Conservation (phyloP, 2,329 filamentous ascomycete genomes). For the Scorias spongiosa region DNA sequence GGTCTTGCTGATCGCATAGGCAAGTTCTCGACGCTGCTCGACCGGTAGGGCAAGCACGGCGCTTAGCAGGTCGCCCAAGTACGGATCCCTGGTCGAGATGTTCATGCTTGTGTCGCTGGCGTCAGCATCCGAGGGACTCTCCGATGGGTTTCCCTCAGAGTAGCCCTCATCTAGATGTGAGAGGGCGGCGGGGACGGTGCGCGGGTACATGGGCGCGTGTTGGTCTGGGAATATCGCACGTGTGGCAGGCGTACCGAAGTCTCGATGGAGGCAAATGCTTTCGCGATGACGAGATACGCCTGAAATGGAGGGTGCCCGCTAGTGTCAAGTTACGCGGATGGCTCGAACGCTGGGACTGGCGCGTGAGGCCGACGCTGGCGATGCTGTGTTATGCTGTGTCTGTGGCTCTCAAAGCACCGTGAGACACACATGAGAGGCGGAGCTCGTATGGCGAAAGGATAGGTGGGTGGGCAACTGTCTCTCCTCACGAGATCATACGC, state of each 20-base stretch:
- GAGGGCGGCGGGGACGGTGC: conserved; percentile 7
- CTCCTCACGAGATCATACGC: no score
- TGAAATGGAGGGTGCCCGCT: background rate
- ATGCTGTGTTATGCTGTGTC: no score
- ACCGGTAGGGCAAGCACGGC: background rate
- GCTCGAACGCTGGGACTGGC: background rate
- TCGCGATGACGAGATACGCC: background rate
- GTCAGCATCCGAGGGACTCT: conserved; percentile 26
- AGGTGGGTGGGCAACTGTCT: no score
- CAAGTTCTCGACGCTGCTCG: background rate
- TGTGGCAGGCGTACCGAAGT: conserved; percentile 1
- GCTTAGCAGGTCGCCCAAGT: conserved; percentile 1
- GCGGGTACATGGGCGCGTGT: conserved; percentile 3
- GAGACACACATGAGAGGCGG: no score
- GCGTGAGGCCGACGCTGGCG: background rate
- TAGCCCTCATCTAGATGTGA: conserved; percentile 63
- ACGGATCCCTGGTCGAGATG: conserved; percentile 1
- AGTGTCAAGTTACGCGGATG: background rate
- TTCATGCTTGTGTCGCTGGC: conserved; percentile 9
- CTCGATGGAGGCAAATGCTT: conserved; percentile 1
- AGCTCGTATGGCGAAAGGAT: no score
- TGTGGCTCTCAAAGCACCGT: no score
- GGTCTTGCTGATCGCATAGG: background rate
- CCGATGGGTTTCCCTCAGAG: conserved; percentile 51
- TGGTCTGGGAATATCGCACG: background rate